Evolutionary conservation across 495 filamentous ascomycete species (phyloP).

Genomic region (Penicillium taxi): DNA sequence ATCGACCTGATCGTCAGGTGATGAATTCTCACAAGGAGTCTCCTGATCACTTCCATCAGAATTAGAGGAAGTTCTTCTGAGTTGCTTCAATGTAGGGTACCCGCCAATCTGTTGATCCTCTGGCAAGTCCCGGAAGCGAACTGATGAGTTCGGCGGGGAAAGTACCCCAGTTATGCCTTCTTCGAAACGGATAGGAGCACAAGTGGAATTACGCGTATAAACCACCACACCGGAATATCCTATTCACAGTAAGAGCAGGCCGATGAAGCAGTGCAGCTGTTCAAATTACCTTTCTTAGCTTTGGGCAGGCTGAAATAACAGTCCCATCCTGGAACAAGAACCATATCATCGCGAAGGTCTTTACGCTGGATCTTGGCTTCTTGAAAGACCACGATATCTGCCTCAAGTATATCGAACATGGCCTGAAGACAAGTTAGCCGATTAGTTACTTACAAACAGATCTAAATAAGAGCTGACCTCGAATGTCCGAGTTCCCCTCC

Average conservation of each 20-base stretch:
- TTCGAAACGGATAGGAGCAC: constrained; percentile 83
- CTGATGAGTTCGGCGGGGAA: constrained; percentile 64
- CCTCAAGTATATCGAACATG: constrained; percentile 92
- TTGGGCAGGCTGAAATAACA: constrained; percentile 90
- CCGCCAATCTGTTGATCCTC: constrained; percentile 81
- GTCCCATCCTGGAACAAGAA: constrained; percentile 91
- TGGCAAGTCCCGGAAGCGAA: constrained; percentile 69
- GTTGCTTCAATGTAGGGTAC: constrained; percentile 65
- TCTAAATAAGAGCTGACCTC: constrained; percentile 38
- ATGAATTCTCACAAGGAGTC: constrained; percentile 1
- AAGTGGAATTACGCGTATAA: constrained; percentile 84
- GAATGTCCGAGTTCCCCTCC: constrained; percentile 80
- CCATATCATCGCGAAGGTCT: constrained; percentile 92
- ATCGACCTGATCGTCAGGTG: constrained; percentile 44
- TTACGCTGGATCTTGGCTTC: constrained; percentile 96
- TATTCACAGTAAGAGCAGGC: constrained; percentile 21
- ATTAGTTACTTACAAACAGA: not conserved
- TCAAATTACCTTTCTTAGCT: constrained; percentile 68
- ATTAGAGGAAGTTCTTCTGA: constrained; percentile 30
- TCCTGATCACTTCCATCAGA: constrained; percentile 2
- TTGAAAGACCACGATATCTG: constrained; percentile 91
- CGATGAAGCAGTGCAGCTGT: not conserved
- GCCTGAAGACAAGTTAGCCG: constrained; percentile 33
- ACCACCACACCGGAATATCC: constrained; percentile 97
- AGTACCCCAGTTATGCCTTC: constrained; percentile 85